Evolutionary conservation across 1,139 yeast species (phyloP), one percentile per base, ranked within the genome.

Genomic region (Hansenula sp.): DNA sequence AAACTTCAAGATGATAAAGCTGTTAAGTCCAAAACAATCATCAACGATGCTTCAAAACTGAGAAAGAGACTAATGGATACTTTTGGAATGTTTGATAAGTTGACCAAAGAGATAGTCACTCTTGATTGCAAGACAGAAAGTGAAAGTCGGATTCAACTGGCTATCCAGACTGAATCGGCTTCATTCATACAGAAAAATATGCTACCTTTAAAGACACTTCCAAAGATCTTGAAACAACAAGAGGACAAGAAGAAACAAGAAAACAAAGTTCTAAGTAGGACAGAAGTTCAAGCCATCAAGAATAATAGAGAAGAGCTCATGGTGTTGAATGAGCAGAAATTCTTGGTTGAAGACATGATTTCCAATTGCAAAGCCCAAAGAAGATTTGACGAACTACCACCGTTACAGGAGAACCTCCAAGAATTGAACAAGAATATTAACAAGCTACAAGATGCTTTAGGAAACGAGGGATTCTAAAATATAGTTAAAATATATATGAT

Each of bases 311-410:
- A 88, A 51, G 83, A 84, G 50, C 62, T 90, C 42, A 84, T 89
- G 82, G 96, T 90, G 13, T 66, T 88, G 62, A 83, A 83, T 48
- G 97, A 90, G 56, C 97, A 90, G 55, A 71, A 72, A 54, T 88
- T 77, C 52, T 62, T 90, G 46, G 80, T 90, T 4, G 77, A 78
- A 42, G 72, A 75, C 20, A 74, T 82, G 72, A 73, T 85, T 18
- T 67, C 70, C 5, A 77, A 73, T 17, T 77, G 82, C 34, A 86
- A 82, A 44, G 71, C 70, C 47, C 77, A 75, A 42, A 67, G 97
- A 34, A 76, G 78, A 48, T 88, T 87, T 56, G 96, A 89, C 47
- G 96, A 88, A 56, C 62, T 88, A 36, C 68, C 66, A 18, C 73
- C 87, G 0, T 64, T 90, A 39, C 73, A 75, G 32, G 71, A 63